Base-by-base conservation (phyloP, 495 filamentous ascomycete species). In the Elaphomyces granulatus region DNA sequence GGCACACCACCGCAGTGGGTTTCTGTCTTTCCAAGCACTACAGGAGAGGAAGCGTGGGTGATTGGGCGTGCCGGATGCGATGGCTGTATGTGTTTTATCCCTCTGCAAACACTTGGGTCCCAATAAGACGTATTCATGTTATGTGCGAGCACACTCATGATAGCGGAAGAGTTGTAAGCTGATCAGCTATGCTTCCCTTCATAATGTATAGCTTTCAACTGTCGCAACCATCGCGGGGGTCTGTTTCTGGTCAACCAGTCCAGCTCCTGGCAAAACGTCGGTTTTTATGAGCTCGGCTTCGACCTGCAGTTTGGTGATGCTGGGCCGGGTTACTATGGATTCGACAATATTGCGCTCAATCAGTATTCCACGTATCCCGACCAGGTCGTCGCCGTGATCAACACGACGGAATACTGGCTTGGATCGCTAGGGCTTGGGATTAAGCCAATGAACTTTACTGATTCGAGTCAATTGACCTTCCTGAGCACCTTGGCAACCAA, bases 291-390 rank as follows among this genome's bases (percentile, higher is more conserved):
- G 43, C 56, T 78, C 28, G 71, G 67, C 4, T 48, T 77, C 35
- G 64, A 72, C 32, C 36, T 39, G 6, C 54, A 74, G 36, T 61
- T 75, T 9, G 71, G 65, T 17, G 51, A 66, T 18, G 56, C 53
- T 8, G 68, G 68, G 8, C 68, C 68, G 45, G 75, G 71, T 18
- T 58, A 74, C 36, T 79, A 74, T 49, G 78, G 71, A 6, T 58
- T 74, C 48, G 78, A 82, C 37, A 68, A 55, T 7, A 46, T 75
- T 18, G 59, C 63, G n/a, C 56, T 55, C 38, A 54, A 55, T 12
- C 44, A 59, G 18, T 50, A 63, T 3, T 63, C 67, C 26, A 48
- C 67, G 8, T 61, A 72, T 36, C 58, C 66, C 12, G 57, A 60
- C 37, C 55, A 59, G 23, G 40, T 73, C 20, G 58, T 78, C 34